These are phyloP conservation scores for Pestalotiopsis sp. DNA, from an alignment of 2,329 filamentous ascomycete genomes.

Conservation along the genomic window DNA sequence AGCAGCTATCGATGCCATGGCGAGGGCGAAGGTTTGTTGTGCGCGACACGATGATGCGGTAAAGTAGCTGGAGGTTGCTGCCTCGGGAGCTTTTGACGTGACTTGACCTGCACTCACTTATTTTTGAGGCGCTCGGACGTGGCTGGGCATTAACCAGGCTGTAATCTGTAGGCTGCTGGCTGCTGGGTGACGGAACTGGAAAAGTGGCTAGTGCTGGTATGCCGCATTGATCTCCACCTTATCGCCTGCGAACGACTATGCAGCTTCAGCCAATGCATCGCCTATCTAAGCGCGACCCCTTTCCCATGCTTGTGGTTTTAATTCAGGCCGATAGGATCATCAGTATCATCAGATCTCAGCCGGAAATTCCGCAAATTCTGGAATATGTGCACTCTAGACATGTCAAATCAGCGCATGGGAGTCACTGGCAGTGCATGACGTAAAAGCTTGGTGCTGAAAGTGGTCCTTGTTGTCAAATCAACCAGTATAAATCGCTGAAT, in stretches of 20 bases:
- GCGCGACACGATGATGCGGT: neutral
- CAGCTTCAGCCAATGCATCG: neutral
- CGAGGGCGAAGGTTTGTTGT: neutral
- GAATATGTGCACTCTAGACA: neutral
- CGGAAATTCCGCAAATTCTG: neutral
- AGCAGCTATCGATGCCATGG: slow-evolving; percentile 68
- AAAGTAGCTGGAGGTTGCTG: neutral
- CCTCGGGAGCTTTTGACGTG: slow-evolving; percentile 6
- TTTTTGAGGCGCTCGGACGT: slow-evolving; percentile 1
- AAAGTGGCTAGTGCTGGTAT: neutral
- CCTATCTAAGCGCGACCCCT: neutral
- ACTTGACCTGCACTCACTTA: slow-evolving; percentile 5
- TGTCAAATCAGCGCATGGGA: neutral
- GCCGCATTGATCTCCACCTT: neutral
- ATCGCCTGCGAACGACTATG: neutral
- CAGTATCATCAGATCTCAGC: no score
- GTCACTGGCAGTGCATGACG: neutral
- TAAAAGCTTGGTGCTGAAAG: neutral
- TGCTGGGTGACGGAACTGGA: neutral
- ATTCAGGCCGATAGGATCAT: neutral
- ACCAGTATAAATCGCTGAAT: neutral
- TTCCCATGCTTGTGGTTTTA: neutral
- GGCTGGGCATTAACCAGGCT: neutral
- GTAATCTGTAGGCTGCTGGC: neutral
- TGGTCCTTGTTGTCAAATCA: neutral